Evolutionary conservation across 2,329 filamentous ascomycete genomes (phyloP).

Genomic region (Ustulina deusta): DNA sequence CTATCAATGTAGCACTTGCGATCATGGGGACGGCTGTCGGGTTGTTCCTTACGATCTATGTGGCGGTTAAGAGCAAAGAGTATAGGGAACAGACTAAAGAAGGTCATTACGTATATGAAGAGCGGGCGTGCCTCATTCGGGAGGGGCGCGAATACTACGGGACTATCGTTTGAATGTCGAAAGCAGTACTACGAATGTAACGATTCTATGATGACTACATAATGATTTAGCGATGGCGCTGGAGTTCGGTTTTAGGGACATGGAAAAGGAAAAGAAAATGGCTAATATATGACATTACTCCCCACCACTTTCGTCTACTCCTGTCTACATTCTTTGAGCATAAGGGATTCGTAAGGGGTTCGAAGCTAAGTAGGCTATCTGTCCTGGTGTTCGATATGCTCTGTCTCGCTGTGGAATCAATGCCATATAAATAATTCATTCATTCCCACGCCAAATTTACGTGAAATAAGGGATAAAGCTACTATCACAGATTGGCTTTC

Average conservation of each 20-base stretch:
- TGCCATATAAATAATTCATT: too few relatives aligned
- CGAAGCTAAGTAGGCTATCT: too few relatives aligned
- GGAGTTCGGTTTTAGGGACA: conserved; percentile 9
- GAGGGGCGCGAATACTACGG: conserved; percentile 34
- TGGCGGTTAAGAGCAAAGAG: conserved; percentile 43
- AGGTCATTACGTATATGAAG: conserved; percentile 1
- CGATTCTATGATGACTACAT: conserved; percentile 9
- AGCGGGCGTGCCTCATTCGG: conserved; percentile 32
- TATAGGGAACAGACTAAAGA: conserved; percentile 38
- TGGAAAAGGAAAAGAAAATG: neutral
- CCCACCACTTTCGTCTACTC: neutral
- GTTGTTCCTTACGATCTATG: conserved; percentile 50
- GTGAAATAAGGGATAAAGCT: too few relatives aligned
- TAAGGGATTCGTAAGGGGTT: neutral
- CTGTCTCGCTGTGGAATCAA: too few relatives aligned
- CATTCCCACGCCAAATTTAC: too few relatives aligned
- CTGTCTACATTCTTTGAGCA: neutral
- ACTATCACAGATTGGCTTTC: too few relatives aligned
- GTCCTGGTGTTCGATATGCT: too few relatives aligned
- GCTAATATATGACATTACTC: neutral
- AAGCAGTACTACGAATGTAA: neutral
- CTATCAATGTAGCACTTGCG: conserved; percentile 72
- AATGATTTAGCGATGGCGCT: conserved; percentile 24
- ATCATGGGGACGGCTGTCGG: conserved; percentile 67
- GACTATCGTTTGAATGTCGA: conserved; percentile 28